These are phyloP conservation scores for Triticum monococcum DNA, from an alignment of 176 grass and related monocot species.

Conservation along the genomic window DNA sequence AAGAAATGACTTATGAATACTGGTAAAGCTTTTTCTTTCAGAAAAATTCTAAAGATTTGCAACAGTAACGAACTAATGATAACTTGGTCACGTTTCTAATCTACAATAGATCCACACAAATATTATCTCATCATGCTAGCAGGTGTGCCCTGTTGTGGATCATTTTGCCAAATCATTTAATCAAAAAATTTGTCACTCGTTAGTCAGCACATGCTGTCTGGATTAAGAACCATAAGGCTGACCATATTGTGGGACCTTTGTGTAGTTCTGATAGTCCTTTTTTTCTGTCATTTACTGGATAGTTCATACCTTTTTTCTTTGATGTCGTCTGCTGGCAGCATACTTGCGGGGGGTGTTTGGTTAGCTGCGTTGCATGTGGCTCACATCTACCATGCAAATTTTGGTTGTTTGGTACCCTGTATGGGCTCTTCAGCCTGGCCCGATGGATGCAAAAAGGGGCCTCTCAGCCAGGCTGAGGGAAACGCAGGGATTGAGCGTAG, in stretches of 20 bases:
- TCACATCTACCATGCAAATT: too few species aligned
- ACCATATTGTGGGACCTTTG: not conserved
- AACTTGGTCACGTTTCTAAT: slow-evolving; percentile 22
- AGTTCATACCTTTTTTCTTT: not conserved
- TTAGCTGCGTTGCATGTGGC: too few species aligned
- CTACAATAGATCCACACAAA: not conserved
- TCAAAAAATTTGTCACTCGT: not conserved
- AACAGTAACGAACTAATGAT: not conserved
- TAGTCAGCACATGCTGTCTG: not conserved
- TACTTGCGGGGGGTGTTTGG: not conserved
- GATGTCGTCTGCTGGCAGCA: not conserved
- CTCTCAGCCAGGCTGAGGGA: too few species aligned
- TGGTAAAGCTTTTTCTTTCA: slow-evolving; percentile 55
- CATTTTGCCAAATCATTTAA: not conserved
- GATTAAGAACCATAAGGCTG: not conserved
- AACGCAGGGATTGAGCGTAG: too few species aligned
- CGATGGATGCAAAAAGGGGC: too few species aligned
- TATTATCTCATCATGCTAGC: not conserved
- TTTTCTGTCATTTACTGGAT: slow-evolving; percentile 5
- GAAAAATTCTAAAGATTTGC: slow-evolving; percentile 1
- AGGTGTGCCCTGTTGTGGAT: not conserved
- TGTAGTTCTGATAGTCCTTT: not conserved
- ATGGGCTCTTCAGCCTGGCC: too few species aligned
- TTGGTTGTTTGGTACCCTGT: too few species aligned
- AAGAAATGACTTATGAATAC: slow-evolving; percentile 99